These are phyloP conservation scores for Solanum hybrid DNA, from an alignment of 305 asterid genomes.

Conservation along the genomic window DNA sequence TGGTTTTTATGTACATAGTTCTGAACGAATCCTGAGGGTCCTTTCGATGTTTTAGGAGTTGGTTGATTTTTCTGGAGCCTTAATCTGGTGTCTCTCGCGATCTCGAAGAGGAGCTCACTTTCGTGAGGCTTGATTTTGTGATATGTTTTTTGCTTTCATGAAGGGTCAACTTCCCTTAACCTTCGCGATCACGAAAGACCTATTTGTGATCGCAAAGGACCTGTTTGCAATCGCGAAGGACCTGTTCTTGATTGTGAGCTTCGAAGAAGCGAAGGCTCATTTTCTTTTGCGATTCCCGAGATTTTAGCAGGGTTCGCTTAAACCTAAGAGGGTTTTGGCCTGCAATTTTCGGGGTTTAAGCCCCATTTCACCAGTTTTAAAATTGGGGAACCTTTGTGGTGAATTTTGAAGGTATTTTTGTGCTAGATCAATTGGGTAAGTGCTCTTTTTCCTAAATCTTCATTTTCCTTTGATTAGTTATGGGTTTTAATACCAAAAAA, in stretches of 20 bases:
- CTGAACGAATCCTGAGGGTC: neutral
- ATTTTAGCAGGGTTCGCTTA: neutral
- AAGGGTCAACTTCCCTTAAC: neutral
- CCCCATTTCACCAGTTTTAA: neutral
- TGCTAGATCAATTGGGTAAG: neutral
- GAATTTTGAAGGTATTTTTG: neutral
- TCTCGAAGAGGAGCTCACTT: neutral
- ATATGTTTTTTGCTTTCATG: neutral
- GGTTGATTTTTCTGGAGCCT: neutral
- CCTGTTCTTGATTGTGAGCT: neutral
- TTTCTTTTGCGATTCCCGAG: neutral
- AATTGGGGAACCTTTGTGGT: neutral
- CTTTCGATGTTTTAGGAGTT: neutral
- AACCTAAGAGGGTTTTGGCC: neutral
- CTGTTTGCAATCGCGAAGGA: neutral
- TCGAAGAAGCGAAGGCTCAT: neutral
- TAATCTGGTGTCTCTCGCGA: neutral
- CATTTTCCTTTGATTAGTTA: neutral
- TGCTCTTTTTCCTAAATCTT: neutral
- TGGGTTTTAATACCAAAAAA: too few relatives aligned
- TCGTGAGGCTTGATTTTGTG: neutral
- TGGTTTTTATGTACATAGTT: neutral
- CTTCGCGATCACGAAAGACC: neutral
- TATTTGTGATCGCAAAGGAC: too few relatives aligned
- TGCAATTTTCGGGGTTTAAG: neutral